Base-by-base conservation (phyloP, 768 basidiomycete genomes). In the Termitomyces sp. region DNA sequence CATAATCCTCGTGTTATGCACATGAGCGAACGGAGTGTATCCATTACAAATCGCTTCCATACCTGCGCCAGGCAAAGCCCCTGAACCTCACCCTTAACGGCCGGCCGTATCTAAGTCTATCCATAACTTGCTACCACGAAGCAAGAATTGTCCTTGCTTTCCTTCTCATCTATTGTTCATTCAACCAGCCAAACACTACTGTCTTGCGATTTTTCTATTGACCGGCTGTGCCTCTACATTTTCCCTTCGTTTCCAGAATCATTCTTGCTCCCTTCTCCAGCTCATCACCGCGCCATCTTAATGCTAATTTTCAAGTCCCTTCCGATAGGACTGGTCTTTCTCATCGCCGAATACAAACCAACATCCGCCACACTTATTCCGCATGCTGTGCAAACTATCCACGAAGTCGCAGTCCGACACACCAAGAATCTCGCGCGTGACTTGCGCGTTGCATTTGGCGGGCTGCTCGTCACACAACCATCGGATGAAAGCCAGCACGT, bases 401-500 rank as follows among this genome's bases (percentile, higher is more conserved):
- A 87, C 66, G 75, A 73, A 29, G 73, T 76, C 57, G 86, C 87
- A 31, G 68, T 80, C 45, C 78, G 75, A 56, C 82, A 81, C 56
- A 89, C 86, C 42, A 78, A 80, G 48, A 78, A 70, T 55, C 74
- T 92, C 29, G 86, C 88, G 18, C 78, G 77, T 55, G 90, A 92
- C 69, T 76, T 92, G 56, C 85, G 88, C 29, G 65, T 84, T 34
- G 86, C 85, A 13, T 83, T 91, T 65, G 72, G 78, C 22, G 76
- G 79, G 24, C 71, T 86, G 26, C 73, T 86, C 12, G 71, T 78
- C 31, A 68, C 78, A 15, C 76, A 81, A 54, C 59, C 61, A 42
- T 51, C 54, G 57, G 55, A 52, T 48, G 41, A 45, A 22, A 59
- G 48, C 55, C 61, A 54, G 34, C 68, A 71, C 34, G 70, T 75